A percentile compares a stretch with the other conserved stretches of the same genome.
Conservation (phyloP, 2,329 filamentous ascomycete species). For the Macrophomina pseudophaseolina region DNA sequence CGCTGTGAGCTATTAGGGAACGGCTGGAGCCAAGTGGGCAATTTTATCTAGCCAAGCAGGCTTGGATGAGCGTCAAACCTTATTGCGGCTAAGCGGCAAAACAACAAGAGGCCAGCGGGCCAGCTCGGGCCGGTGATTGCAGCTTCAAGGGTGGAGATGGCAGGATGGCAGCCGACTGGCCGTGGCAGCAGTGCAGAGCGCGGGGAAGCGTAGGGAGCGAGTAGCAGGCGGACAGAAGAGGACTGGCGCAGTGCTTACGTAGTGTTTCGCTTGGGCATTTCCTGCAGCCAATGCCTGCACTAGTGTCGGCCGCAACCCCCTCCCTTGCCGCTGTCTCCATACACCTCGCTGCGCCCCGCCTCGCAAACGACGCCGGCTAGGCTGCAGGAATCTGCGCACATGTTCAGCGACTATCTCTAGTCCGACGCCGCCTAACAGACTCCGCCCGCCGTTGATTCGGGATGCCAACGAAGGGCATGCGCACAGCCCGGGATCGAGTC, state of each 20-base stretch:
- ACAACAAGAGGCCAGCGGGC: too few relatives aligned
- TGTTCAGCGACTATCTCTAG: too few relatives aligned
- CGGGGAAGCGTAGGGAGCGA: background rate
- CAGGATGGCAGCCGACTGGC: background rate
- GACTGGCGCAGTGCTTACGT: conserved; percentile 9
- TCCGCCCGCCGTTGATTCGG: conserved; percentile 2
- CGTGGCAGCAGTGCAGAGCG: background rate
- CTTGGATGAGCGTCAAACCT: background rate
- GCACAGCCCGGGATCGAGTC: conserved; percentile 1
- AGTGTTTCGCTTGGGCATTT: background rate
- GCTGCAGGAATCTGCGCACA: conserved; percentile 1
- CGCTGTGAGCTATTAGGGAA: background rate
- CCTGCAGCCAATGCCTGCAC: background rate
- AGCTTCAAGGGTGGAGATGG: background rate
- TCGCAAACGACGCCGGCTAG: background rate
- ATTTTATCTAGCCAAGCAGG: background rate
- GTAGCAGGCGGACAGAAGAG: background rate
- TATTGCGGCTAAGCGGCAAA: too few relatives aligned
- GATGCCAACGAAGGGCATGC: background rate
- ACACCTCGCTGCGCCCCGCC: background rate
- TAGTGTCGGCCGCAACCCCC: background rate
- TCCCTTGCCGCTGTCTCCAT: background rate
- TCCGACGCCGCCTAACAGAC: too few relatives aligned
- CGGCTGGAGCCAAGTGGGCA: conserved; percentile 36
- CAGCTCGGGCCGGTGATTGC: background rate